Evolutionary conservation across 148 eudicot species (phyloP).

Genomic region (Fagopyrum tataricum): DNA sequence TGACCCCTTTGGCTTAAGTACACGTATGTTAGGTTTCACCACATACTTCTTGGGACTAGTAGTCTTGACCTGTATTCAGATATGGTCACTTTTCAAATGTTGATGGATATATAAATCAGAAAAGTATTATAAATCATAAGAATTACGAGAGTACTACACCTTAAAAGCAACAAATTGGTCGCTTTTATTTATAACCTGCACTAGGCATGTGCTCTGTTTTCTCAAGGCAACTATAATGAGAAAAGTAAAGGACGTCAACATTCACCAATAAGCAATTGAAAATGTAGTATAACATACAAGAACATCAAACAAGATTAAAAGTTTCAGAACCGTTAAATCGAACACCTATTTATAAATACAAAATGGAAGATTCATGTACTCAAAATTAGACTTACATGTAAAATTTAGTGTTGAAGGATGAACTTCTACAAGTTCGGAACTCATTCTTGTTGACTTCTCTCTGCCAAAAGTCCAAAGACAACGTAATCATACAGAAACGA

Average conservation of each 20-base stretch:
- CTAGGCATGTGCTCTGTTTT: slow-evolving; percentile 57
- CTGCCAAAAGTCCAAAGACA: slow-evolving; percentile 12
- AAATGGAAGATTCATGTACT: not conserved
- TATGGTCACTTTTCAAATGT: not conserved
- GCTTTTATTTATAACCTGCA: slow-evolving; percentile 45
- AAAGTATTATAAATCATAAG: too few relatives aligned
- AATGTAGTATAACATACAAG: not conserved
- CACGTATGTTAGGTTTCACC: slow-evolving; percentile 4
- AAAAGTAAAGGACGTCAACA: not conserved
- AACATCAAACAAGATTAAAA: not conserved
- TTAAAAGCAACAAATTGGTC: slow-evolving; percentile 57
- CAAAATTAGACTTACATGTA: slow-evolving; percentile 34
- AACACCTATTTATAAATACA: too few relatives aligned
- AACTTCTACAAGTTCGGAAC: slow-evolving; percentile 42
- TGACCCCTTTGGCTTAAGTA: slow-evolving; percentile 1
- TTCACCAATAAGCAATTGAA: not conserved
- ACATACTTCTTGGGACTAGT: slow-evolving; percentile 3
- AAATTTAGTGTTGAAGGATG: slow-evolving; percentile 58
- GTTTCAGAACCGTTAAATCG: too few relatives aligned
- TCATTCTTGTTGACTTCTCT: slow-evolving; percentile 27
- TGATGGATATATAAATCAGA: not conserved
- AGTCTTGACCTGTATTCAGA: not conserved
- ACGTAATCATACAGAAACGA: not conserved
- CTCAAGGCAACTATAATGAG: slow-evolving; percentile 49
- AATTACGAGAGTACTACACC: slow-evolving; percentile 21